A percentile compares a stretch with the other conserved stretches of the same genome.
Conservation (phyloP, 208 protist genomes). For the Acanthamoeba culbertsoni region DNA sequence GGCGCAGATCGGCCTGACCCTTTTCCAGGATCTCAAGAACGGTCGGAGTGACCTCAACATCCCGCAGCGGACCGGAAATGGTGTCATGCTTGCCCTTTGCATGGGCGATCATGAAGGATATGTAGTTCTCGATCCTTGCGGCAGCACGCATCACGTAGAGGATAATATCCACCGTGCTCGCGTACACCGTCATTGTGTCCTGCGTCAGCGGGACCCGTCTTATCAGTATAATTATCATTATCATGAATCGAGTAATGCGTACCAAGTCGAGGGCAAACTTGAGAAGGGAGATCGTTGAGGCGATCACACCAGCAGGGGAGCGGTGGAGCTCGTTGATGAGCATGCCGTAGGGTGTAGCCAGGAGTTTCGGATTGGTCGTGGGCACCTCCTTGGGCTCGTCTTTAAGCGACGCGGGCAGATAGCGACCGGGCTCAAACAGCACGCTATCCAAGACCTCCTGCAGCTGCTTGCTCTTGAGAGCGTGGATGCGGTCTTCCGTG, state of each 20-base stretch:
- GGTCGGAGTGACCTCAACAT: constrained; percentile 41
- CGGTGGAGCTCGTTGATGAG: constrained; percentile 88
- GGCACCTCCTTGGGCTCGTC: constrained; percentile 74
- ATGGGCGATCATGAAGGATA: constrained; percentile 52
- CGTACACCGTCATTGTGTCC: constrained; percentile 52
- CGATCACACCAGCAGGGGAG: constrained; percentile 77
- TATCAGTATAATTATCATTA: background rate
- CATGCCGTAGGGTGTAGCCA: constrained; percentile 86
- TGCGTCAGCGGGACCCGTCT: background rate
- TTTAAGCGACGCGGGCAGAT: constrained; percentile 66
- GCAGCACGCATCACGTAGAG: constrained; percentile 55
- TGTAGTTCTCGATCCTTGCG: constrained; percentile 47
- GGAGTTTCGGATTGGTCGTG: constrained; percentile 82
- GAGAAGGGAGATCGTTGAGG: constrained; percentile 50
- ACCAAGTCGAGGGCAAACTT: constrained; percentile 66
- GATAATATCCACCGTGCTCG: constrained; percentile 59
- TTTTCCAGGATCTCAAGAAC: constrained; percentile 3
- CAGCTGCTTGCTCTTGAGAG: constrained; percentile 71
- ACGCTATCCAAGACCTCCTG: constrained; percentile 87
- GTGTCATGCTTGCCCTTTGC: constrained; percentile 24
- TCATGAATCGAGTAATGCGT: background rate
- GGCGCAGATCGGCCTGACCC: constrained; percentile 7
- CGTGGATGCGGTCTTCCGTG: constrained; percentile 86
- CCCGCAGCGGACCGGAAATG: constrained; percentile 33
- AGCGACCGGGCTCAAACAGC: constrained; percentile 90